Base-by-base conservation (phyloP, 768 basidiomycete species). In the Pleurotus tuoliensis region DNA sequence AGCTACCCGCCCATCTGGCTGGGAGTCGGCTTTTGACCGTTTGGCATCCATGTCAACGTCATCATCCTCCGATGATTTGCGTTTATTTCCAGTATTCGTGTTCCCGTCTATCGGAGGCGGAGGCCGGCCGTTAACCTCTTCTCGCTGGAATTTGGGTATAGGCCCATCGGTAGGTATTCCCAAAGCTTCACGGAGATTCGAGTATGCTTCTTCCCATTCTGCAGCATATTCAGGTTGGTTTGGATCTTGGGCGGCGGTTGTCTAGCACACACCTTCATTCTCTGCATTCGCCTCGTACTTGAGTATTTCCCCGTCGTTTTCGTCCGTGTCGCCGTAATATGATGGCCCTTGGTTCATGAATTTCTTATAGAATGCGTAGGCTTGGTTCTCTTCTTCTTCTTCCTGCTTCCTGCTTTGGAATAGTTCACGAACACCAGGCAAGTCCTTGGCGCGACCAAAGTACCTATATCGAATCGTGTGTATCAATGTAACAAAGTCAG, bases 401-500 rank as follows among this genome's bases (percentile, higher is more conserved):
- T 94, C 91, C 63, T 85, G 82, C 71, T 93, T 90, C 45, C 87
- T 82, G 68, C 87, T 86, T 67, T 88, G 78, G 66, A 98, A 98
- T n/a, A 99, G 81, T 70, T 98, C 96, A 57, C 88, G 87, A 9
- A 98, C 93, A 39, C 96, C 95, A 0, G 96, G 96, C 1, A 99
- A 76, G 55, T 98, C 96, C 69, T 93, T 96, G 3, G 96, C 94
- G 25, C 95, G 88, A 56, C 95, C 96, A 69, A 99, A 98, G 71
- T 98, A 98, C 68, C 94, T 96, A 43, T 16, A 16, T 18, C 44
- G 15, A 6, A 7, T 5, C 5, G 0, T 41, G 12, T 47, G 24
- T 47, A 12, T 13, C 18, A 16, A 50, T 18, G 44, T 20, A 20
- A 39, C 22, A 9, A 12, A 18, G 51, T n/a, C 16, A 20, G 30